phyloP scores from a whole-genome alignment of 345 rosid genomes.

The Citrus australasica region DNA sequence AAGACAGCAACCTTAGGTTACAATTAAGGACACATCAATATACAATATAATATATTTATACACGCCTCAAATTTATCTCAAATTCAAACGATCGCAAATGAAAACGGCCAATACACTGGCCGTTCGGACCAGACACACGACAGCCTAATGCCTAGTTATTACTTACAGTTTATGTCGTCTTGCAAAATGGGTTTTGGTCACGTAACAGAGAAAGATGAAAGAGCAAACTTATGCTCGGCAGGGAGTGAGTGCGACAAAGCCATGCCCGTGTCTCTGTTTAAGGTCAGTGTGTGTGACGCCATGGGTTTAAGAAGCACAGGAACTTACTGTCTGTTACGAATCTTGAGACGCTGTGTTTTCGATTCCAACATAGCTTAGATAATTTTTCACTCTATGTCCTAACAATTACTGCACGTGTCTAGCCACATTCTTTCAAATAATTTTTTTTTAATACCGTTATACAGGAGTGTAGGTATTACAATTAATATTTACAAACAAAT shows the following conservation, averaged over 20 bases:
- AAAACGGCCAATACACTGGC: conserved; percentile 8
- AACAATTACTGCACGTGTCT: too few relatives aligned
- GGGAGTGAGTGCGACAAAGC: not conserved
- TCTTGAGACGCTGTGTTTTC: not conserved
- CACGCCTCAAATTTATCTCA: not conserved
- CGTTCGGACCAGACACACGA: not conserved
- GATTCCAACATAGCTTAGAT: too few relatives aligned
- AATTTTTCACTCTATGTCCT: too few relatives aligned
- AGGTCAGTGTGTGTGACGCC: not conserved
- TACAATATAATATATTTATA: too few relatives aligned
- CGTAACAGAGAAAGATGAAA: not conserved
- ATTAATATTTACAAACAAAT: too few relatives aligned
- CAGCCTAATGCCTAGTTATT: not conserved
- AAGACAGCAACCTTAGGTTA: not conserved
- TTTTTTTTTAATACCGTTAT: too few relatives aligned
- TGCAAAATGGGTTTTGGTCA: not conserved
- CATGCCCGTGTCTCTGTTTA: not conserved
- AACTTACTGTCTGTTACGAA: not conserved
- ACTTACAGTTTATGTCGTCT: not conserved
- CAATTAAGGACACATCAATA: not conserved
- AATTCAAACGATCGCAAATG: not conserved
- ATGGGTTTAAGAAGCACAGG: not conserved
- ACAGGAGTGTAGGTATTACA: too few relatives aligned
- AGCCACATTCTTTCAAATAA: too few relatives aligned
- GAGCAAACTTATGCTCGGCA: too few relatives aligned